A percentile compares a stretch with the other conserved stretches of the same genome.
Conservation (phyloP, 164 flowering plant genomes). For the Amborella trichopoda region DNA sequence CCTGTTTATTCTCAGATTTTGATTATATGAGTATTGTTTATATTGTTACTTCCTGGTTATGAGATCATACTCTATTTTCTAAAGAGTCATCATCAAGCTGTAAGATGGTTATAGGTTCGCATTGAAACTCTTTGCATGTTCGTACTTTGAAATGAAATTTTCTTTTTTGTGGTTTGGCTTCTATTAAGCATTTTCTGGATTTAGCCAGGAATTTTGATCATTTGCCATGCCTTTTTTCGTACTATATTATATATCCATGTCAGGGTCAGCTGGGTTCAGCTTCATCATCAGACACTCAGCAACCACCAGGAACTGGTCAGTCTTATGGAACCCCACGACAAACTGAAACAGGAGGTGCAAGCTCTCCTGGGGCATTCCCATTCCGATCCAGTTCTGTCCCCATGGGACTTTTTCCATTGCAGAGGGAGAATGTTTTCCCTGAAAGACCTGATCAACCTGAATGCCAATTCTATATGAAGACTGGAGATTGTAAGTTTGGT, state of each 20-base stretch:
- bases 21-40: too few species aligned
- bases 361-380: constrained; percentile 43
- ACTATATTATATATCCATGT: constrained; percentile 8
- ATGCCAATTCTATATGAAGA: constrained; percentile 97
- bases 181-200: too few species aligned
- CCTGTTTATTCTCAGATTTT: too few species aligned
- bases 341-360: constrained; percentile 32
- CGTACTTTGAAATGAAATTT: too few species aligned
- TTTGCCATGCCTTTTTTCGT: not conserved
- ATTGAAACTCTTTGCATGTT: too few species aligned
- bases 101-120: too few species aligned
- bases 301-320: constrained; percentile 45
- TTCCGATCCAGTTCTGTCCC: constrained; percentile 52
- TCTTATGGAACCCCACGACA: constrained; percentile 46
- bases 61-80: too few species aligned
- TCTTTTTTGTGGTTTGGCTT: too few species aligned
- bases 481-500: constrained; percentile 98
- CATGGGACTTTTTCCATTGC: constrained; percentile 61
- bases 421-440: constrained; percentile 79
- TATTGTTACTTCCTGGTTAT: too few species aligned
- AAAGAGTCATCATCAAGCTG: too few species aligned
- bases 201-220: too few species aligned
- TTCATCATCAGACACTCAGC: constrained; percentile 62
- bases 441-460: constrained; percentile 97
- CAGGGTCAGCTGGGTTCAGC: constrained; percentile 74